These are phyloP conservation scores for Metarhizium humberi DNA, from an alignment of 2,329 filamentous ascomycete species.

Conservation along the genomic window DNA sequence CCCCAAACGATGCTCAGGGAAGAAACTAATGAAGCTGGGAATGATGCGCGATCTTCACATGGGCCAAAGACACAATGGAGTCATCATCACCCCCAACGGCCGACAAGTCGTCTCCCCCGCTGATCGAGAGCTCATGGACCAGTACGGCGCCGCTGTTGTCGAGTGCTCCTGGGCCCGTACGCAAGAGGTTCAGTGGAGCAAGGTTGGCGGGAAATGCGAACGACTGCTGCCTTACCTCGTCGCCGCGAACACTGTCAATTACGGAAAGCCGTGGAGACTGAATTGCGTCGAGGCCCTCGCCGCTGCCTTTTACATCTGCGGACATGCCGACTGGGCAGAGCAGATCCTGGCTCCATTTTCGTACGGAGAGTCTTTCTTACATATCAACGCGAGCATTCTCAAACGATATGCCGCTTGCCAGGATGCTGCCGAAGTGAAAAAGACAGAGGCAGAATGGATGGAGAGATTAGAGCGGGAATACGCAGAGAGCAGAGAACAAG, in stretches of 20 bases:
- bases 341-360: conserved; percentile 75
- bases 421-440: conserved; percentile 75
- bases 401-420: conserved; percentile 77
- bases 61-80: conserved; percentile 83
- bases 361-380: conserved; percentile 79
- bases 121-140: conserved; percentile 71
- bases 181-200: conserved; percentile 79
- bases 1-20: conserved; percentile 91
- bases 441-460: conserved; percentile 80
- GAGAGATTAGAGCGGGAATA: conserved; percentile 86
- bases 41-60: conserved; percentile 89
- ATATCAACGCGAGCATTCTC: conserved; percentile 78
- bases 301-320: conserved; percentile 87
- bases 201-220: conserved; percentile 90
- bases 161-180: conserved; percentile 96
- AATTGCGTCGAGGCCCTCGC: conserved; percentile 95
- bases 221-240: conserved; percentile 87
- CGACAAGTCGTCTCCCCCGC: conserved; percentile 77
- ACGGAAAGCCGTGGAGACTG: conserved; percentile 86
- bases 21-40: conserved; percentile 83
- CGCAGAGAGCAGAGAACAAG: conserved; percentile 62
- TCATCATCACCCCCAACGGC: conserved; percentile 92
- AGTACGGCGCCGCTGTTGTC: conserved; percentile 88
- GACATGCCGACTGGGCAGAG: conserved; percentile 83
- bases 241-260: conserved; percentile 94